These are phyloP conservation scores for Dryas alaskensis DNA, from an alignment of 306 rosid genomes.

Conservation along the genomic window DNA sequence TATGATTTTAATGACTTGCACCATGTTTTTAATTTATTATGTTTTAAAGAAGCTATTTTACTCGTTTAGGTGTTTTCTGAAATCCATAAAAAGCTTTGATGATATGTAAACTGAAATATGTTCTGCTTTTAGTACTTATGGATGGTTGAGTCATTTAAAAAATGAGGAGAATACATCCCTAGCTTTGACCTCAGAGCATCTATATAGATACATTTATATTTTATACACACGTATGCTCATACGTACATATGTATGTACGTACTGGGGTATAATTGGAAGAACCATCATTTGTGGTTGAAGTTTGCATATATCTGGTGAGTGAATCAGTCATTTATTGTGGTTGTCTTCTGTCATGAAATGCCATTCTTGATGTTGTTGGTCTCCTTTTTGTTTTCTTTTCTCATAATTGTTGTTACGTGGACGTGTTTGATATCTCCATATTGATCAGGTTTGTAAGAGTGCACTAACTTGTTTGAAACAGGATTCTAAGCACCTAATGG, in stretches of 20 bases:
- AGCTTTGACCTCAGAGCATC: not conserved
- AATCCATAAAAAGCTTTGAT: not conserved
- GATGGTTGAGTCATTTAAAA: not conserved
- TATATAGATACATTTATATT: not conserved
- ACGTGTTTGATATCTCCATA: not conserved
- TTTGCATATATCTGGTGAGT: not conserved
- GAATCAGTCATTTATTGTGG: not conserved
- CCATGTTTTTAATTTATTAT: not conserved
- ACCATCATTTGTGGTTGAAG: not conserved
- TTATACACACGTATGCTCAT: not conserved
- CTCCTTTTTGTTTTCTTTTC: not conserved
- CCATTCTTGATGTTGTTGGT: not conserved
- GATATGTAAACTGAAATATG: not conserved
- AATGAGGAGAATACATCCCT: not conserved
- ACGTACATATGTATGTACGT: not conserved
- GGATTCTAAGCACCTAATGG: constrained; percentile 57
- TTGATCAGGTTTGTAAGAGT: constrained; percentile 4
- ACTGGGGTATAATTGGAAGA: not conserved
- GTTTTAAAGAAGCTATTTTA: not conserved
- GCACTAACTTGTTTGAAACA: constrained; percentile 29
- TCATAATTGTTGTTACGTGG: not conserved
- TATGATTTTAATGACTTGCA: not conserved
- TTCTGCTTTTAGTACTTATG: constrained; percentile 7
- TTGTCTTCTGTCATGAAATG: not conserved
- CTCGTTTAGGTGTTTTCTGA: not conserved